Evolutionary conservation across 495 filamentous ascomycete genomes (phyloP).

Genomic region (Penicillium dipodomyicola): DNA sequence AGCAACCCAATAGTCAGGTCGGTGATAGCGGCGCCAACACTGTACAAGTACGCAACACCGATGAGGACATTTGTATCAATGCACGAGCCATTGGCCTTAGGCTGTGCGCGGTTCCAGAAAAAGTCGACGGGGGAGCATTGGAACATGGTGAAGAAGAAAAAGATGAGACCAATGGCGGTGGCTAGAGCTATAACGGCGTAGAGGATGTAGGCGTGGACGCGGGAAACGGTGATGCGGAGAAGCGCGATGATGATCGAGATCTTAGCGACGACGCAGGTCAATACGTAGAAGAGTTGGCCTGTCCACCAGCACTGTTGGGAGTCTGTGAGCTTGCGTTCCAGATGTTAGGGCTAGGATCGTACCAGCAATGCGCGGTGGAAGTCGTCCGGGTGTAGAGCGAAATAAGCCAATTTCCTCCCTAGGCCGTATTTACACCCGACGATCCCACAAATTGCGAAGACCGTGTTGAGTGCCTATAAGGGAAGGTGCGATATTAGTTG

Average conservation of each 20-base stretch:
- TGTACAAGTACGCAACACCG: conserved; percentile 38
- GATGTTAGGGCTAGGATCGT: conserved; percentile 8
- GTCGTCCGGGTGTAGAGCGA: conserved; percentile 21
- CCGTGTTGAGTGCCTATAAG: conserved; percentile 25
- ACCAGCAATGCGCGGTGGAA: conserved; percentile 30
- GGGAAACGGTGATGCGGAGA: conserved; percentile 34
- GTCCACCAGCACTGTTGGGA: conserved; percentile 31
- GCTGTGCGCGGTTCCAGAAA: conserved; percentile 31
- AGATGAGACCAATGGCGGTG: conserved; percentile 25
- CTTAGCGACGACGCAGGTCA: conserved; percentile 34
- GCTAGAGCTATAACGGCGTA: conserved; percentile 31
- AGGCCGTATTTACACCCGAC: conserved; percentile 32
- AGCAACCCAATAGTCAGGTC: conserved; percentile 41
- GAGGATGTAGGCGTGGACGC: conserved; percentile 30
- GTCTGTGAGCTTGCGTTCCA: neutral
- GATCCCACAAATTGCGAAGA: conserved; percentile 32
- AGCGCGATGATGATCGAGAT: conserved; percentile 41
- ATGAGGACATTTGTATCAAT: conserved; percentile 22
- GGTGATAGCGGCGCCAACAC: conserved; percentile 31
- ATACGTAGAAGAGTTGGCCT: conserved; percentile 35
- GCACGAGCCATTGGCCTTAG: conserved; percentile 26
- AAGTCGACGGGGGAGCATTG: conserved; percentile 35
- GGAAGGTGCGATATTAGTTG: neutral
- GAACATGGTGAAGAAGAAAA: conserved; percentile 36
- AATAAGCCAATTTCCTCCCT: conserved; percentile 26